These are phyloP conservation scores for Naganishia albida DNA, from an alignment of 1,284 basidiomycete species.

Conservation along the genomic window DNA sequence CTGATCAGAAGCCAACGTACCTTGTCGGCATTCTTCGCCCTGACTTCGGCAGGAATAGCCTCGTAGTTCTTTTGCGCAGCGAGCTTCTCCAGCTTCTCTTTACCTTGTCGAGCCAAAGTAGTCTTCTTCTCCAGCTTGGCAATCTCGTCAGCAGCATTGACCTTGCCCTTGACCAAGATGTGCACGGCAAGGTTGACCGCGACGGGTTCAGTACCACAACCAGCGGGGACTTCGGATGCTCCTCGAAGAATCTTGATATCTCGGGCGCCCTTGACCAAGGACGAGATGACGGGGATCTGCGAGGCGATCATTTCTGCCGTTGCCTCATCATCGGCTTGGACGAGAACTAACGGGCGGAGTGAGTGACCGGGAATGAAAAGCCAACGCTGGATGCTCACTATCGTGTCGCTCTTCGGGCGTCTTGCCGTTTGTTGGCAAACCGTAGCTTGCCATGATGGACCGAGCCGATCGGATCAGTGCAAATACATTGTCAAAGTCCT, in stretches of 20 bases:
- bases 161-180: constrained; percentile 82
- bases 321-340: constrained; percentile 69
- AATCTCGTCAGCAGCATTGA: constrained; percentile 81
- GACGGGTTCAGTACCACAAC: constrained; percentile 83
- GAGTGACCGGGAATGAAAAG: no score
- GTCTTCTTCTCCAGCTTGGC: constrained; percentile 84
- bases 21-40: constrained; percentile 74
- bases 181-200: constrained; percentile 73
- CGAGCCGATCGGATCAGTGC: constrained; percentile 75
- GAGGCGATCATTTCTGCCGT: constrained; percentile 68
- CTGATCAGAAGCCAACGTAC: constrained; percentile 55
- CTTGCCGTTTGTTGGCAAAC: constrained; percentile 74
- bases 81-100: constrained; percentile 76
- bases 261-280: constrained; percentile 88
- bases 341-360: constrained; percentile 63
- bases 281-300: constrained; percentile 72
- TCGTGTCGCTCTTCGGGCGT: constrained; percentile 54
- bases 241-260: constrained; percentile 64
- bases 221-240: constrained; percentile 68
- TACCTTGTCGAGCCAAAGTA: constrained; percentile 65
- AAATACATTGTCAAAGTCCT: constrained; percentile 85
- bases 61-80: constrained; percentile 74
- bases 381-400: constrained; percentile 36
- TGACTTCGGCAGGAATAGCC: constrained; percentile 76
- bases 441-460: constrained; percentile 87